phyloP scores from a whole-genome alignment of 1,284 basidiomycete genomes.

The Serendipita sp. region DNA sequence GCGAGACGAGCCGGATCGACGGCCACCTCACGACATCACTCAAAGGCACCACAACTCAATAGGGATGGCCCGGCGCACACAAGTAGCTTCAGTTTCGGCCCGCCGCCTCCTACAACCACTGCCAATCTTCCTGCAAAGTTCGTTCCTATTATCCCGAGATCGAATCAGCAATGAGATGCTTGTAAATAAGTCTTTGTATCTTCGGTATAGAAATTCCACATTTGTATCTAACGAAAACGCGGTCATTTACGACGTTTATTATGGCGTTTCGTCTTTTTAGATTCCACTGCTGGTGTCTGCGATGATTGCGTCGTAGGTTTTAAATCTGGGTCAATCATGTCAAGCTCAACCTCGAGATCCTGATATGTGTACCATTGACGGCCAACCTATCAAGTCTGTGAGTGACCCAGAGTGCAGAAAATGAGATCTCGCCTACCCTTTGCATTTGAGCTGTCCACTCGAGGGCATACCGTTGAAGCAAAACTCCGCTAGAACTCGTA shows the following conservation, averaged over 20 bases:
- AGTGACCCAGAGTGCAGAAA: neutral
- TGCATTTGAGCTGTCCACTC: neutral
- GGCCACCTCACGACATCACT: neutral
- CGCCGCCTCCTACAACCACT: neutral
- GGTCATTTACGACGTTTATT: neutral
- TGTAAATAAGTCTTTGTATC: neutral
- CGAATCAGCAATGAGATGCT: neutral
- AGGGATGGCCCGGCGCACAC: neutral
- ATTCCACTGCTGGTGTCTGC: neutral
- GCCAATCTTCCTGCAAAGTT: neutral
- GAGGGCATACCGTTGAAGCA: conserved; percentile 14
- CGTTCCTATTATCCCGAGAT: neutral
- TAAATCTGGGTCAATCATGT: neutral
- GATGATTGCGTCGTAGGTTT: neutral
- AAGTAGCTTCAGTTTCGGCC: conserved; percentile 1
- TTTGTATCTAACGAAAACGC: neutral
- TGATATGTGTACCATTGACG: neutral
- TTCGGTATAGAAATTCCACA: too few relatives aligned
- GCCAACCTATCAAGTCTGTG: neutral
- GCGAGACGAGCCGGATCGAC: neutral
- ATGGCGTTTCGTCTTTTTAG: neutral
- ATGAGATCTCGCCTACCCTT: neutral
- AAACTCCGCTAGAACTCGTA: conserved; percentile 25
- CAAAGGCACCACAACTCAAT: neutral
- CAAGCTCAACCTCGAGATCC: neutral